phyloP scores from a whole-genome alignment of 129 eudicot species.

The Rutidosis leptorrhynchoides region DNA sequence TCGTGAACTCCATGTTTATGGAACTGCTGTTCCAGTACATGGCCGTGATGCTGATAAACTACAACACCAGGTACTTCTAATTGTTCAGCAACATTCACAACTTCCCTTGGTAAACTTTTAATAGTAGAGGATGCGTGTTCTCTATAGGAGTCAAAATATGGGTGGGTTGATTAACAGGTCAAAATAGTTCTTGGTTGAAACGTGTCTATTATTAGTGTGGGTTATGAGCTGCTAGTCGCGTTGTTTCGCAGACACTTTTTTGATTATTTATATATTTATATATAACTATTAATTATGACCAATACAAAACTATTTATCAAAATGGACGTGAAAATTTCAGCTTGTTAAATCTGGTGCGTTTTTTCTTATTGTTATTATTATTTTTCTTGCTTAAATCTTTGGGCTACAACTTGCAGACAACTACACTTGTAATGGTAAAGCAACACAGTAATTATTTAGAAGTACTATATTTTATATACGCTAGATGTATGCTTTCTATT shows the following conservation, averaged over 20 bases:
- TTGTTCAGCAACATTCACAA: not conserved
- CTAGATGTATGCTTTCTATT: not conserved
- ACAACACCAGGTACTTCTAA: slow-evolving; percentile 71
- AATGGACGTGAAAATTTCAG: too few relatives aligned
- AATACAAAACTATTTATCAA: too few relatives aligned
- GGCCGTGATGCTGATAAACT: slow-evolving; percentile 93
- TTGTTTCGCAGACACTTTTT: not conserved
- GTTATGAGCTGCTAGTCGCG: not conserved
- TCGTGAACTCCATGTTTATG: slow-evolving; percentile 97
- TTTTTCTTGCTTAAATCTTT: too few relatives aligned
- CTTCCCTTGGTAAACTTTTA: not conserved
- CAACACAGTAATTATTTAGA: not conserved
- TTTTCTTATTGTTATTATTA: too few relatives aligned
- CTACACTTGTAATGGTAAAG: not conserved
- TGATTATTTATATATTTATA: not conserved
- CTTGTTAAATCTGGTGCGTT: too few relatives aligned
- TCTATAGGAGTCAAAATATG: not conserved
- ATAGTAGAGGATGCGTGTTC: not conserved
- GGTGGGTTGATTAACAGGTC: not conserved
- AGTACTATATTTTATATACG: not conserved
- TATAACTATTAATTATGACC: too few relatives aligned
- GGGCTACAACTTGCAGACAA: not conserved
- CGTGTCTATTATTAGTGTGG: not conserved
- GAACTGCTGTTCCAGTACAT: slow-evolving; percentile 98
- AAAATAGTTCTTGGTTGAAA: not conserved